Evolutionary conservation across 257 asterid species (phyloP), one percentile per base, ranked within the genome.

Genomic region (Euphrasia confusa): DNA sequence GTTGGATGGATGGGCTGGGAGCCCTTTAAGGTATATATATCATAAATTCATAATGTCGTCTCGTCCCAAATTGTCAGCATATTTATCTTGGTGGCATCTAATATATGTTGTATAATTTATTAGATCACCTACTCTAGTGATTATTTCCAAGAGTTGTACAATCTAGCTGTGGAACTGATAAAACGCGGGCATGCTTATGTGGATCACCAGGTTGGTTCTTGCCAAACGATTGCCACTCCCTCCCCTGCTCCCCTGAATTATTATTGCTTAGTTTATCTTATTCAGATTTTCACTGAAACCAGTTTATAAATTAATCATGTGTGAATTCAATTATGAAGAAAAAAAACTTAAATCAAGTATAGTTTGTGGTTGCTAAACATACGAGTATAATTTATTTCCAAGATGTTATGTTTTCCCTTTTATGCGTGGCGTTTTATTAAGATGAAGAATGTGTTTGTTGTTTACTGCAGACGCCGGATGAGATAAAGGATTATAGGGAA

Each of bases 1-100:
- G 99, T 89, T 42, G 68, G 88, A 45, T 89, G 99, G 99, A 89
- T 89, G 95, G 99, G 99, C 65, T 92, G 99, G 99, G 80, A 86
- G 74, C 96, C 99, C 60, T 86, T 81, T 68, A 86, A 89, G 97
- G 99, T 92, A 92, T 79, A 21, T 21, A 96, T 92, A 30, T 65
- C 88, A 73, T n/a, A n/a, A n/a, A n/a, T n/a, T n/a, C n/a, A n/a
- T 39, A 49, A 35, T 58, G 40, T 67, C 39, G 17, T 21, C 24
- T 21, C 1, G 24, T 52, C 39, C 53, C 54, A 61, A 57, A 54
- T 32, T 28, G n/a, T 58, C 52, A n/a, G 35, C 40, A 10, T 40
- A 15, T 62, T 32, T 7, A 54, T 44, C 24, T 9, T 57, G 47
- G 32, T 30, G 49, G 15, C 49, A 35, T 58, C 71, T 78, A 61